A percentile compares a stretch with the other conserved stretches of the same genome.
These are phyloP conservation scores for Angomonas deanei DNA, from an alignment of 208 protist genomes.

Conservation along the genomic window DNA sequence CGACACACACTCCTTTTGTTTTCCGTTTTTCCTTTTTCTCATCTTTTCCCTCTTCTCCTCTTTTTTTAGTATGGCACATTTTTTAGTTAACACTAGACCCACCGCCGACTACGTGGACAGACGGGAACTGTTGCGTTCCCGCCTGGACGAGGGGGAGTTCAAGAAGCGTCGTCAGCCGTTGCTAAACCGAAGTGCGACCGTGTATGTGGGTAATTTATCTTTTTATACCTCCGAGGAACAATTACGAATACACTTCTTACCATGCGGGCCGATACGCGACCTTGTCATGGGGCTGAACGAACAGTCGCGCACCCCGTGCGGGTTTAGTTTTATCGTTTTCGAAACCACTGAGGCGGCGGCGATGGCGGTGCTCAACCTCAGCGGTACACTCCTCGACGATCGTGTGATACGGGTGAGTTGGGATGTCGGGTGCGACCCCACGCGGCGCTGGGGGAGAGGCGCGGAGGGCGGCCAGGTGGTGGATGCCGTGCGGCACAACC, in stretches of 20 bases:
- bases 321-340: conserved; percentile 99
- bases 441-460: conserved; percentile 80
- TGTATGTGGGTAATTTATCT: conserved; percentile 98
- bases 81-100: conserved; percentile 55
- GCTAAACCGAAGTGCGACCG: conserved; percentile 69
- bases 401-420: conserved; percentile 75
- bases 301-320: conserved; percentile 93
- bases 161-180: conserved; percentile 52
- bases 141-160: conserved; percentile 66
- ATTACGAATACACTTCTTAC: conserved; percentile 93
- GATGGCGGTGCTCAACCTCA: conserved; percentile 83
- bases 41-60: conserved; percentile 6
- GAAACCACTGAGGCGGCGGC: conserved; percentile 88
- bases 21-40: background rate
- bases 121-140: conserved; percentile 65
- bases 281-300: conserved; percentile 98
- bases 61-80: conserved; percentile 41
- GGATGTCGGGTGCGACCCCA: conserved; percentile 80
- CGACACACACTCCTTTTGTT: no score
- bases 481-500: conserved; percentile 87
- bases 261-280: conserved; percentile 92
- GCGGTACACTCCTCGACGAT: conserved; percentile 75
- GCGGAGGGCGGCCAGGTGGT: conserved; percentile 90
- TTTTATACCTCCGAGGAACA: conserved; percentile 98
- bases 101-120: conserved; percentile 84